Percentiles rank a stretch among this genome's conserved stretches.
phyloP scores from a whole-genome alignment of 2,329 filamentous ascomycete species.

The Phyllosticta citriasiana region DNA sequence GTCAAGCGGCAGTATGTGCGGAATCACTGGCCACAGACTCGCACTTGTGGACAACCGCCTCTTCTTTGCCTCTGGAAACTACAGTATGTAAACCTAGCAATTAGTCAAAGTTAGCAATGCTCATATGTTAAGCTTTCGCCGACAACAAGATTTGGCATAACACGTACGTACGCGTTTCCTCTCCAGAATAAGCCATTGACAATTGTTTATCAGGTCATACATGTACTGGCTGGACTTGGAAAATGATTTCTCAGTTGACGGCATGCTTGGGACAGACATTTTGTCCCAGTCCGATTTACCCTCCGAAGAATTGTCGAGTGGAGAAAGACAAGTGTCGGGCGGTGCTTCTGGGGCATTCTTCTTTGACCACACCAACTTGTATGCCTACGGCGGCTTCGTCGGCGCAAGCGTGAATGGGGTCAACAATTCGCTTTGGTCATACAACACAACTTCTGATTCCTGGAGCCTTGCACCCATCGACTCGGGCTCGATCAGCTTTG shows the following conservation, averaged over 20 bases:
- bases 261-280: not conserved
- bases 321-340: not conserved
- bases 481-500: not conserved
- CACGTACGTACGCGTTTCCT: not conserved
- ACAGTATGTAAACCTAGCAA: not conserved
- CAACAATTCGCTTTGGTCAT: not conserved
- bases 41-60: constrained; percentile 2
- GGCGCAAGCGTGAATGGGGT: not conserved
- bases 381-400: constrained; percentile 3
- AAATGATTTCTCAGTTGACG: not conserved
- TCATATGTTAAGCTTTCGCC: not conserved
- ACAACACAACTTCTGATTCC: not conserved
- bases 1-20: not conserved
- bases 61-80: constrained; percentile 2
- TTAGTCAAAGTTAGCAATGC: not conserved
- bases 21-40: not conserved
- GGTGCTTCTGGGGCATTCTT: constrained; percentile 1
- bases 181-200: not conserved
- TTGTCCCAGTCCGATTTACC: not conserved
- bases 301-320: not conserved
- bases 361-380: constrained; percentile 2
- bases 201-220: not conserved
- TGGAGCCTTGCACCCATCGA: not conserved
- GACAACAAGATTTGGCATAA: not conserved
- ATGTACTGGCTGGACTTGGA: constrained; percentile 2